Evolutionary conservation across 2,329 filamentous ascomycete species (phyloP), one percentile per base, ranked within the genome.

Genomic region (Neonectria ditissima): DNA sequence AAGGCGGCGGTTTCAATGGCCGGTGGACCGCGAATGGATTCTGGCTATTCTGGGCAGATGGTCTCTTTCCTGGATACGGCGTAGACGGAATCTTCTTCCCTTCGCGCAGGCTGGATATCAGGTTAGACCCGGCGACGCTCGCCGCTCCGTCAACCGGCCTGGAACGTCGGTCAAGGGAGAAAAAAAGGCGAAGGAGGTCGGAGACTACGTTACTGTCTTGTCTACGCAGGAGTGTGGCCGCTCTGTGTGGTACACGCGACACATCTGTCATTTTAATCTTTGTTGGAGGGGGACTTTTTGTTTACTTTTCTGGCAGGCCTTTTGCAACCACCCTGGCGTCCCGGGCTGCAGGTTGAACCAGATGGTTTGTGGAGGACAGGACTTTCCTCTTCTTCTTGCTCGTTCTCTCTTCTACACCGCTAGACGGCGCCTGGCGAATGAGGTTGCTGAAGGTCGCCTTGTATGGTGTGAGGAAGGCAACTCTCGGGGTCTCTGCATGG

Each of bases 381-480:
- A 55, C 32, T 32, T 44, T 28, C 32, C 10, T 32, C 24, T 26
- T 26, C 24, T 26, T 26, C 24, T 26, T 26, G 4, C 24, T 10
- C n/a, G 4, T 10, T 18, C 37, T 11, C 18, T 34, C 16, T 28
- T 44, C 34, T 69, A 66, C 70, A 72, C 70, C 70, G 70, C 70
- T 59, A 69, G 58, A 71, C 62, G 18, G 37, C 7, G 45, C 56
- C 14, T 37, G 32, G 22, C 70, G 66, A 72, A 72, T 72, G 51
- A 65, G 57, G 54, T 50, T 14, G 44, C 52, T 28, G 58, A 60
- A 39, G 63, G 66, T 52, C 56, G 62, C 68, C 63, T 69, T 65
- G 66, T 55, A 59, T 66, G 69, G 69, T 72, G 69, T 66, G 65
- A 58, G 61, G 68, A 62, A 22, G 58, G 58, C 51, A 61, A 44